Conservation (phyloP, 2,329 filamentous ascomycete species). For the Rhynchosporium agropyri region DNA sequence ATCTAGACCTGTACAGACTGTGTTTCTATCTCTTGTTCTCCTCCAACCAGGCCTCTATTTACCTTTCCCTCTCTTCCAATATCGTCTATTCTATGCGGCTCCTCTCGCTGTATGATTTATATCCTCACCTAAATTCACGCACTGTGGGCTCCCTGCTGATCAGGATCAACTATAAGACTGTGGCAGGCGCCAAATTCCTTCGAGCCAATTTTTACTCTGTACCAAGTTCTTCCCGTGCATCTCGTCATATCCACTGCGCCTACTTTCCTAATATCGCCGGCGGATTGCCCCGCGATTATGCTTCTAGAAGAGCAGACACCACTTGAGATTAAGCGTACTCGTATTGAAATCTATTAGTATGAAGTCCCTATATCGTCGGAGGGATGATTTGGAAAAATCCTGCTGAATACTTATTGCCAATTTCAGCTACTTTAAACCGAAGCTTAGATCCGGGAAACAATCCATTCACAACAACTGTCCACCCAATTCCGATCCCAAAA, state of each 20-base stretch:
- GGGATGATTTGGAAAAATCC: not conserved
- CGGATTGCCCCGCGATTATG: not conserved
- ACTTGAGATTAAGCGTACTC: slow-evolving; percentile 4
- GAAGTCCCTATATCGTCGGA: not conserved
- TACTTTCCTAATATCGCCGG: not conserved
- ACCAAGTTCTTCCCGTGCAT: not conserved
- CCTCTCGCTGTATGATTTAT: not conserved
- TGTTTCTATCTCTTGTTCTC: too few relatives aligned
- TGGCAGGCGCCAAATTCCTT: not conserved
- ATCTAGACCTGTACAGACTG: too few relatives aligned
- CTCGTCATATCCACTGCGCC: not conserved
- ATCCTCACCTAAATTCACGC: not conserved
- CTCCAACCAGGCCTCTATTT: too few relatives aligned
- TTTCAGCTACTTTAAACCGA: slow-evolving; percentile 12
- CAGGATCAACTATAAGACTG: not conserved
- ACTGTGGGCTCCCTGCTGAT: not conserved
- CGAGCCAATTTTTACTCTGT: not conserved
- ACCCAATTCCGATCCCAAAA: not conserved
- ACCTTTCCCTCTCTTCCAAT: not conserved
- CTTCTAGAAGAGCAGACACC: slow-evolving; percentile 1
- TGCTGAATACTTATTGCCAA: not conserved
- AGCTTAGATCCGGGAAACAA: not conserved
- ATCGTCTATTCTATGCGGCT: not conserved
- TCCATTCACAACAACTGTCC: not conserved
- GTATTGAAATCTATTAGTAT: slow-evolving; percentile 12